phyloP scores from a whole-genome alignment of 768 basidiomycete species.

The Naganishia vishniacii region DNA sequence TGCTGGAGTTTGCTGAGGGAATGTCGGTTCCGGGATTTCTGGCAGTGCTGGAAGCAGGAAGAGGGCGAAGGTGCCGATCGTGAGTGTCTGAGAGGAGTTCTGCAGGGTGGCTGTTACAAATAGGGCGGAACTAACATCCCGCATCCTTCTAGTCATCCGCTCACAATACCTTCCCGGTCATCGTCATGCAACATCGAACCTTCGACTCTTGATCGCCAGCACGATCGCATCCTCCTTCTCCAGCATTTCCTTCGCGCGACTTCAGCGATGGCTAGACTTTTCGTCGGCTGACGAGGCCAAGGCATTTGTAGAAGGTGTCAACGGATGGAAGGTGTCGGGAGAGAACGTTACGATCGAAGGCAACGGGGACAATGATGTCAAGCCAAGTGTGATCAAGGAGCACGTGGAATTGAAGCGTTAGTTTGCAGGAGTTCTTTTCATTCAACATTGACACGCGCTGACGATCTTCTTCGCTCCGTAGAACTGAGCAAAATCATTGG shows the following conservation, averaged over 20 bases:
- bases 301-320: conserved; percentile 34
- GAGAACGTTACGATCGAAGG: conserved; percentile 40
- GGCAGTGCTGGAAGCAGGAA: conserved; percentile 27
- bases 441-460: background rate
- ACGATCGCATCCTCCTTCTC: conserved; percentile 47
- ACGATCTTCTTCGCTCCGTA: conserved; percentile 21
- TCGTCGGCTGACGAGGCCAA: conserved; percentile 29
- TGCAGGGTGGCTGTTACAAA: too few relatives aligned
- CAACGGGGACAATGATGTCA: conserved; percentile 50
- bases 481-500: conserved; percentile 48
- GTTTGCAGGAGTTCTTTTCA: conserved; percentile 26
- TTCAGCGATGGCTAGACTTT: conserved; percentile 46
- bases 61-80: conserved; percentile 26
- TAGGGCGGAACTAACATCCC: background rate
- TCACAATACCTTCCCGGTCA: conserved; percentile 42
- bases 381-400: conserved; percentile 49
- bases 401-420: conserved; percentile 48
- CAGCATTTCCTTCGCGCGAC: conserved; percentile 35
- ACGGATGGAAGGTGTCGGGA: conserved; percentile 47
- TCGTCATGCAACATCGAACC: conserved; percentile 34
- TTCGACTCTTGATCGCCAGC: conserved; percentile 41
- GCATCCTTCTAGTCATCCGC: conserved; percentile 33
- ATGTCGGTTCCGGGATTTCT: conserved; percentile 28
- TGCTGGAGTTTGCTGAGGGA: conserved; percentile 23
- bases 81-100: too few relatives aligned